Evolutionary conservation across 805 yeast species (phyloP), one percentile per base, ranked within the genome.

Genomic region (Nakazawaea ishiwadae): DNA sequence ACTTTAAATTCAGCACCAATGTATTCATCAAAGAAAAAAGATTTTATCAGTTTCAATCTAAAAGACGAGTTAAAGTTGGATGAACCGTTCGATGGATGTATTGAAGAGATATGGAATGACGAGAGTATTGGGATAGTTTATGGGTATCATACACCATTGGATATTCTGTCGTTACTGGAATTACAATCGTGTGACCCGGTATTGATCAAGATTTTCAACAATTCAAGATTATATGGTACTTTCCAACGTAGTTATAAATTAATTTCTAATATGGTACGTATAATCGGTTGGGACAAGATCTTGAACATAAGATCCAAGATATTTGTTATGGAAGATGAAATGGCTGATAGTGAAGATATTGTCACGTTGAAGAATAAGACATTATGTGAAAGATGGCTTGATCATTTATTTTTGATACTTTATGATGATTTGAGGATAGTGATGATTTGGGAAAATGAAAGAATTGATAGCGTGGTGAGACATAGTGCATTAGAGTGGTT

Each of bases 271-370:
- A 73, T 93, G 48, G 77, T 81, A 3, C 72, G 81, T 15, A 62
- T 70, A 18, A 66, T 81, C 31, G 96, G 96, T 4, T 91, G 99
- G 99, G 87, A 86, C 50, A 75, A 72, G 27, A 59, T 88, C 27
- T 68, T 90, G 49, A 66, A 68, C 43, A 54, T 81, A 29, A 76
- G 96, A 44, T 77, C 89, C 1, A 64, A 69, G 15, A 79, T 84
- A 0, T 91, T 91, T 61, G 77, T 87, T 8, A 91, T 91, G 89
- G 86, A 80, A 52, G 78, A 74, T 31, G 91, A 84, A 54, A 78
- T 79, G 50, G 48, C n/a, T n/a, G n/a, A n/a, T n/a, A n/a, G n/a
- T n/a, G n/a, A n/a, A n/a, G n/a, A n/a, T n/a, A n/a, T n/a, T n/a
- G n/a, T n/a, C n/a, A n/a, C n/a, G 17, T 52, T 66, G 38, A 58